These are phyloP conservation scores for Neurospora sp. DNA, from an alignment of 495 filamentous ascomycete genomes.

Conservation along the genomic window DNA sequence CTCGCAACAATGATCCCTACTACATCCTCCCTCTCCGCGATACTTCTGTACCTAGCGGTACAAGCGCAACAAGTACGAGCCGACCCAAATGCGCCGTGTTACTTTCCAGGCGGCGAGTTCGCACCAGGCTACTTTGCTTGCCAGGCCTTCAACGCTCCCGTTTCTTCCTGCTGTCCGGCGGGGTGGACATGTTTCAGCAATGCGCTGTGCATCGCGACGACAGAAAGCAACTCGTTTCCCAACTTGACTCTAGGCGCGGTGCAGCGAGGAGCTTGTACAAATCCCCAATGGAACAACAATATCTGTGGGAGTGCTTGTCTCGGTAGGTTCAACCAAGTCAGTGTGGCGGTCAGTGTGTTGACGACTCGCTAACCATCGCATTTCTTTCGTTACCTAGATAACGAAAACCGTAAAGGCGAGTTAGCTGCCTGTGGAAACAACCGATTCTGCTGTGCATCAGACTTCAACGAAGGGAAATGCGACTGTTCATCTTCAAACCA, in stretches of 20 bases:
- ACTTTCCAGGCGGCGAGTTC: conserved; percentile 16
- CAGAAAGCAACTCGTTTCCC: conserved; percentile 8
- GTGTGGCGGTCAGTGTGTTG: not conserved
- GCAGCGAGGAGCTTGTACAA: conserved; percentile 19
- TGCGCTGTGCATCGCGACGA: conserved; percentile 24
- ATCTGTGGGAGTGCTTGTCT: conserved; percentile 25
- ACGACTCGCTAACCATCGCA: not conserved
- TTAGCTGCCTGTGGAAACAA: conserved; percentile 20
- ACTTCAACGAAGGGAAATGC: conserved; percentile 18
- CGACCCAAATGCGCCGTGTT: conserved; percentile 18
- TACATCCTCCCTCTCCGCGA: not conserved
- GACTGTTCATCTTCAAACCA: conserved; percentile 11
- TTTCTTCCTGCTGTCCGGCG: conserved; percentile 18
- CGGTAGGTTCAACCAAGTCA: conserved; percentile 8
- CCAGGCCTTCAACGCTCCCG: conserved; percentile 8
- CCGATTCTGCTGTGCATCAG: conserved; percentile 20
- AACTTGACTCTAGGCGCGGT: conserved; percentile 16
- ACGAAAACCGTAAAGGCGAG: conserved; percentile 8
- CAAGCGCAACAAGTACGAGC: not conserved
- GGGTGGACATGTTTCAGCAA: conserved; percentile 29
- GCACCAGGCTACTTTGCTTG: conserved; percentile 20
- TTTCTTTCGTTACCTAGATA: conserved; percentile 1
- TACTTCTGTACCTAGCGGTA: not conserved
- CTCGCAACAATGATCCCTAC: not conserved
- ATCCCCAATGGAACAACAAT: conserved; percentile 20